Base-by-base conservation (phyloP, 2,329 filamentous ascomycete species). In the Passalora sequoiae region DNA sequence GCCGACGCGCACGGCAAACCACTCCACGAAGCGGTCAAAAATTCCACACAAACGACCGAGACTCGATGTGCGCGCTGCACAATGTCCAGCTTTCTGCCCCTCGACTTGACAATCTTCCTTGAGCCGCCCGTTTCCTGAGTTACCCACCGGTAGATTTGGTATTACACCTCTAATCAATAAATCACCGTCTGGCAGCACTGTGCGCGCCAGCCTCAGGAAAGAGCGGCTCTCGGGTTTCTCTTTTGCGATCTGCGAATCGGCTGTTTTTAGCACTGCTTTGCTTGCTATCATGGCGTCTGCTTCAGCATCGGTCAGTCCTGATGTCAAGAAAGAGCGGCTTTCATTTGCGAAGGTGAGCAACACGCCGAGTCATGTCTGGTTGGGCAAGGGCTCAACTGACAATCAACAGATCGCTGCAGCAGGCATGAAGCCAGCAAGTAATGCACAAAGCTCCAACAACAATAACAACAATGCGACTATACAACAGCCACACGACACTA, bases 51-150 rank as follows among this genome's bases (percentile, higher is more conserved):
- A 20, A 24, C 47, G 42, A 40, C 43, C 42, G 22, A 46, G 50
- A 47, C 54, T 60, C 51, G 63, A 71, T 71, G 69, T 71, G 68
- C 65, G 60, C 62, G 58, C 57, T 66, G 67, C 69, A 73, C 62
- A 63, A 74, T 74, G 71, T 69, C 66, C 68, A 69, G 60, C 62
- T 64, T 59, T 63, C 61, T 66, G 65, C 67, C 66, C 60, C 55
- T 66, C 63, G 60, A 63, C 60, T 66, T 66, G 64, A 68, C 64
- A 58, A 70, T 61, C 61, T 64, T 72, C 71, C 71, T 74, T 74
- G 70, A 73, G 67, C 68, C 70, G 61, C 69, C 69, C 51, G 66
- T 65, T 60, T 64, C 62, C 56, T 65, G 62, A 65, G 52, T 46
- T 47, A 44, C 46, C 53, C 33, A 47, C 55, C 56, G 53, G 56